These are phyloP conservation scores for Trichoderma gracile DNA, from an alignment of 2,329 filamentous ascomycete genomes.

Conservation along the genomic window DNA sequence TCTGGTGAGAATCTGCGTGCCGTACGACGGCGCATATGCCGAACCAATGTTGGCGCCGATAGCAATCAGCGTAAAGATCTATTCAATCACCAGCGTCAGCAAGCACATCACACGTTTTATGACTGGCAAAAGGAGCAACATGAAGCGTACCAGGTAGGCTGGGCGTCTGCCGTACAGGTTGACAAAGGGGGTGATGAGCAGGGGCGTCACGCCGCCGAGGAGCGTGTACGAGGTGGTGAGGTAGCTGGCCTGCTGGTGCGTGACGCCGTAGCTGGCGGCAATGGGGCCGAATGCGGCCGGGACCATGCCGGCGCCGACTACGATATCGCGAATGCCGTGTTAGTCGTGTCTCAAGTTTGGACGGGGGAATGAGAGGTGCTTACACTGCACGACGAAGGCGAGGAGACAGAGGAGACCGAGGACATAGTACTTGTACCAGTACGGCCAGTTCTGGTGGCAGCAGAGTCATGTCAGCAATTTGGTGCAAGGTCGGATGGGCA, in stretches of 20 bases:
- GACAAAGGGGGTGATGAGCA: conserved; percentile 15
- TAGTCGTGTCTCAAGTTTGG: not conserved
- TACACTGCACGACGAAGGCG: conserved; percentile 21
- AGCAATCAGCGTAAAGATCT: conserved; percentile 13
- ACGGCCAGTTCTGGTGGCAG: conserved; percentile 8
- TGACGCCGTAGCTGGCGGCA: conserved; percentile 3
- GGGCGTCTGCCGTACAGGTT: conserved; percentile 19
- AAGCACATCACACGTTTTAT: not conserved
- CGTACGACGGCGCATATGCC: conserved; percentile 20
- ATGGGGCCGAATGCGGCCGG: conserved; percentile 16
- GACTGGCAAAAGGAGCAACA: no score
- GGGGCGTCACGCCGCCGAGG: conserved; percentile 16
- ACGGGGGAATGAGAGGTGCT: not conserved
- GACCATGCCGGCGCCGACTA: conserved; percentile 21
- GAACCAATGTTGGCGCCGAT: conserved; percentile 18
- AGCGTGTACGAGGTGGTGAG: conserved; percentile 23
- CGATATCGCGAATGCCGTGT: not conserved
- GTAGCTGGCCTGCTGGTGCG: conserved; percentile 15
- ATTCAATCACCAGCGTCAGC: not conserved
- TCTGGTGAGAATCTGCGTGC: conserved; percentile 12
- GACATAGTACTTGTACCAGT: conserved; percentile 16
- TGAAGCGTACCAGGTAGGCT: conserved; percentile 1
- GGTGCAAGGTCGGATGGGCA: not conserved
- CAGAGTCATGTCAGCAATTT: not conserved
- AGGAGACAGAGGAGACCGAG: conserved; percentile 14